Evolutionary conservation across 2,329 filamentous ascomycete species (phyloP).

Genomic region (Fusarium redolens): DNA sequence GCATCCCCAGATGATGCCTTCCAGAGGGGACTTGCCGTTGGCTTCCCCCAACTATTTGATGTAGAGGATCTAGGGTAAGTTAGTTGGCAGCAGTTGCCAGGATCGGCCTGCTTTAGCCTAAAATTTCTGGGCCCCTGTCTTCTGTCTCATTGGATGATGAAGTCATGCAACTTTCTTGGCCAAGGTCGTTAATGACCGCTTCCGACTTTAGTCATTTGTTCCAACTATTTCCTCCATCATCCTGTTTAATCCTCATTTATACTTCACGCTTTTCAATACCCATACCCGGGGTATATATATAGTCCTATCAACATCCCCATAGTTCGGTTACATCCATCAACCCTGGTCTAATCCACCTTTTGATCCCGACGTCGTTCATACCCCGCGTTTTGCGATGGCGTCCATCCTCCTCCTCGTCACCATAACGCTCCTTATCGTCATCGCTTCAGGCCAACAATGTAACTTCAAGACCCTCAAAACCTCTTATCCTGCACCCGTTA

Average conservation of each 20-base stretch:
- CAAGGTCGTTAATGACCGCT: neutral
- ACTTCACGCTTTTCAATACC: neutral
- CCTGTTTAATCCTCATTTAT: neutral
- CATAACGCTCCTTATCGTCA: constrained; percentile 14
- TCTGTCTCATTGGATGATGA: neutral
- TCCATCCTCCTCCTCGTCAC: constrained; percentile 24
- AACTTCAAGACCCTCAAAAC: constrained; percentile 48
- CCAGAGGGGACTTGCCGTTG: rapidly evolving
- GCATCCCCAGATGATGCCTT: too few species aligned
- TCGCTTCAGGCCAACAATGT: constrained; percentile 23
- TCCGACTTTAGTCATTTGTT: neutral
- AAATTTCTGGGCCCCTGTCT: neutral
- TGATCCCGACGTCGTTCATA: constrained; percentile 14
- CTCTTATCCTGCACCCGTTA: constrained; percentile 51
- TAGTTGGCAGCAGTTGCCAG: rapidly evolving
- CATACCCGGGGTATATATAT: neutral
- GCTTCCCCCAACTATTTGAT: rapidly evolving
- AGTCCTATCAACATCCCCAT: neutral
- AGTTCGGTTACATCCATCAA: neutral
- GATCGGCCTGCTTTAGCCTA: neutral
- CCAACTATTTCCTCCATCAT: neutral
- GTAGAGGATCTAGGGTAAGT: neutral
- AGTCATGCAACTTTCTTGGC: neutral
- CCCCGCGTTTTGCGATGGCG: constrained; percentile 23
- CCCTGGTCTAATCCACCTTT: too few species aligned